Evolutionary conservation across 805 yeast species (phyloP).

Genomic region (Starmerella apis): DNA sequence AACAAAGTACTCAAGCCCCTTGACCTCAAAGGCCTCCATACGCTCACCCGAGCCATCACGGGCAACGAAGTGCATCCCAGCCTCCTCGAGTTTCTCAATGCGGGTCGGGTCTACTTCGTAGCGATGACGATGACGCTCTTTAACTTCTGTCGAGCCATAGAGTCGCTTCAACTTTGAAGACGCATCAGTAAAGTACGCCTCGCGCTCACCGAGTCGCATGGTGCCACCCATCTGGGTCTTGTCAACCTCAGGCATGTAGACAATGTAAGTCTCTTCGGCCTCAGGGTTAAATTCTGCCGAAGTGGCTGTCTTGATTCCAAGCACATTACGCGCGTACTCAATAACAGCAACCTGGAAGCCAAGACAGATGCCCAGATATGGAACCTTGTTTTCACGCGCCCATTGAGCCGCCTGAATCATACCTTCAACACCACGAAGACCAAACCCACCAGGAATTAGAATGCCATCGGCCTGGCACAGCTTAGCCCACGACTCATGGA

Average conservation of each 20-base stretch:
- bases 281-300: conserved; percentile 74
- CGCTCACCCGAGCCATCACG: conserved; percentile 81
- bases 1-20: conserved; percentile 78
- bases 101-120: conserved; percentile 90
- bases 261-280: conserved; percentile 52
- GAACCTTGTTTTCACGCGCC: conserved; percentile 93
- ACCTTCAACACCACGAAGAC: conserved; percentile 94
- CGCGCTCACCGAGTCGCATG: conserved; percentile 93
- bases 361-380: conserved; percentile 92
- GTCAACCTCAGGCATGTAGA: conserved; percentile 98
- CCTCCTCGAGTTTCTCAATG: conserved; percentile 55
- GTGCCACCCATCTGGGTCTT: conserved; percentile 96
- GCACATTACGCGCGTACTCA: conserved; percentile 74
- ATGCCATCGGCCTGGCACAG: conserved; percentile 93
- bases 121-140: conserved; percentile 97
- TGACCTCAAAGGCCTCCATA: conserved; percentile 87
- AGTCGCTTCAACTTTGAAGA: conserved; percentile 63
- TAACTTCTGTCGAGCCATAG: conserved; percentile 60
- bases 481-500: conserved; percentile 91
- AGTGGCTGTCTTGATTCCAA: conserved; percentile 57
- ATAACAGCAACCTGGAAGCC: conserved; percentile 96
- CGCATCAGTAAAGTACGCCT: conserved; percentile 67
- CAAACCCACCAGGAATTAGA: conserved; percentile 97
- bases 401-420: conserved; percentile 94
- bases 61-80: conserved; percentile 84